Percentiles rank a stretch among this genome's conserved stretches.
phyloP scores from a whole-genome alignment of 164 flowering plant species.

The Sedum album region DNA sequence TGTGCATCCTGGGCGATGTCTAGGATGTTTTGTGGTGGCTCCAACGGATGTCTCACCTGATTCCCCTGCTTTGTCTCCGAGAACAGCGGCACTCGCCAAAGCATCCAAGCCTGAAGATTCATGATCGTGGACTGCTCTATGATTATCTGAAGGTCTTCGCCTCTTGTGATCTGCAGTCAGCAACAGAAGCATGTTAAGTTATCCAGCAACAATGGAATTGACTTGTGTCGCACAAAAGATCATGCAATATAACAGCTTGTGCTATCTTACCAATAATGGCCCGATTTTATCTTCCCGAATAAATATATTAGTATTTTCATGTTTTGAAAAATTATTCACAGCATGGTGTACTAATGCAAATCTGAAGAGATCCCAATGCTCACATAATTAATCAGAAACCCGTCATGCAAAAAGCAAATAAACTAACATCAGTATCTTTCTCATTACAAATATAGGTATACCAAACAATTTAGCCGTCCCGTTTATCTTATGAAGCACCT shows the following conservation, averaged over 20 bases:
- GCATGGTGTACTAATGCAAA: too few species aligned
- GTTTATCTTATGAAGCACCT: too few species aligned
- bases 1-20: slow-evolving; percentile 89
- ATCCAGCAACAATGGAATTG: not conserved
- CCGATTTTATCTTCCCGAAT: too few species aligned
- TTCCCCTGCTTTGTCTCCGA: slow-evolving; percentile 56
- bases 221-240: not conserved
- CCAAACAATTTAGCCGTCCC: too few species aligned
- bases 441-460: too few species aligned
- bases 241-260: slow-evolving; percentile 7
- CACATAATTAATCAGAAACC: too few species aligned
- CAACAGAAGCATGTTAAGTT: not conserved
- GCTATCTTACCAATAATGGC: not conserved
- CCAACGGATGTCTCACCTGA: slow-evolving; percentile 39
- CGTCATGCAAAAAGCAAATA: too few species aligned
- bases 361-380: too few species aligned
- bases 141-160: slow-evolving; percentile 28
- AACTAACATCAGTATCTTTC: too few species aligned
- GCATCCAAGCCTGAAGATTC: slow-evolving; percentile 85
- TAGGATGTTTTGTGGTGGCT: slow-evolving; percentile 88
- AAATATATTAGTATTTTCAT: too few species aligned
- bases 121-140: slow-evolving; percentile 20
- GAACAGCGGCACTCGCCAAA: slow-evolving; percentile 76
- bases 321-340: too few species aligned
- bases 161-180: slow-evolving; percentile 49